A percentile compares a stretch with the other conserved stretches of the same genome.
These are phyloP conservation scores for Candida succiphila DNA, from an alignment of 805 yeast species.

Conservation along the genomic window DNA sequence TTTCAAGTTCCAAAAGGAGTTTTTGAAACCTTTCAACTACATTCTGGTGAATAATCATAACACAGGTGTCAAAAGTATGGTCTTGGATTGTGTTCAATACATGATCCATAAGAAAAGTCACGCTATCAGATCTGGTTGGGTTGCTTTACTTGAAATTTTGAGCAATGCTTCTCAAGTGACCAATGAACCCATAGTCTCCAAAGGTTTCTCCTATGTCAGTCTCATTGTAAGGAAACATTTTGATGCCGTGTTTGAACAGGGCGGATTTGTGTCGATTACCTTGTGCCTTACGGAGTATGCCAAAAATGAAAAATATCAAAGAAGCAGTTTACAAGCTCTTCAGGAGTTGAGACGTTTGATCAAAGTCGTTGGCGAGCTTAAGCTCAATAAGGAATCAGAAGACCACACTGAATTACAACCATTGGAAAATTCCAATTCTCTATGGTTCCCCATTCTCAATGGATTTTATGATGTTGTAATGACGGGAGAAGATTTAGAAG, in stretches of 20 bases:
- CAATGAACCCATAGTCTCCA: constrained; percentile 48
- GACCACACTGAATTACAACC: constrained; percentile 14
- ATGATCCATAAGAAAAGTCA: constrained; percentile 70
- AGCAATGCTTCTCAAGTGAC: constrained; percentile 59
- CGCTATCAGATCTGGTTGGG: constrained; percentile 90
- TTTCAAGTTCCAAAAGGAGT: constrained; percentile 91
- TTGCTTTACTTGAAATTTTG: constrained; percentile 71
- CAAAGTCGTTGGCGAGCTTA: constrained; percentile 42
- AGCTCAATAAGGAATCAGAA: constrained; percentile 18
- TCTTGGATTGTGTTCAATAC: constrained; percentile 79
- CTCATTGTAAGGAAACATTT: constrained; percentile 53
- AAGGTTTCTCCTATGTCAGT: constrained; percentile 54
- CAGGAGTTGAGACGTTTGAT: constrained; percentile 60
- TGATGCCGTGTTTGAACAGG: constrained; percentile 57
- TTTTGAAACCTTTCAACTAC: constrained; percentile 81
- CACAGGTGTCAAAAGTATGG: constrained; percentile 74
- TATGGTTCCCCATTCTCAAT: constrained; percentile 81
- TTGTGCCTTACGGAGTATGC: constrained; percentile 71
- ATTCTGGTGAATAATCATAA: constrained; percentile 61
- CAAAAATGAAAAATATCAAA: constrained; percentile 77
- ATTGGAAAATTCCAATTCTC: constrained; percentile 39
- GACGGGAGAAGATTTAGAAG: constrained; percentile 92
- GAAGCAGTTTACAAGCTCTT: constrained; percentile 68
- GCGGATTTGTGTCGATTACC: constrained; percentile 58
- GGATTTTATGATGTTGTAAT: constrained; percentile 84